phyloP scores from a whole-genome alignment of 768 basidiomycete genomes.

The Ramaria sp. region DNA sequence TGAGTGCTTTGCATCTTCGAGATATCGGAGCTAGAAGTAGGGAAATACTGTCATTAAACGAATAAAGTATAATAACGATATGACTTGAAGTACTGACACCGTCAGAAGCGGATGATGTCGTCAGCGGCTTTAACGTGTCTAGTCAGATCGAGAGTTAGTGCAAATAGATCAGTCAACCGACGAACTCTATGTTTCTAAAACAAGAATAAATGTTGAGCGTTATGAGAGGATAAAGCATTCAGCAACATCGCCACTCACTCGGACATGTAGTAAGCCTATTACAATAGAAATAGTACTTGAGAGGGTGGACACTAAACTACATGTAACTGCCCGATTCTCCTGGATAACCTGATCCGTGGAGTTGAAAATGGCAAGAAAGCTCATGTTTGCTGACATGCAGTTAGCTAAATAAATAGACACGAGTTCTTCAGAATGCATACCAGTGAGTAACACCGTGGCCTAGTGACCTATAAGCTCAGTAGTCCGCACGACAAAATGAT shows the following conservation, averaged over 20 bases:
- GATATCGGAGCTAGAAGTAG: not conserved
- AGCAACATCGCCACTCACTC: not conserved
- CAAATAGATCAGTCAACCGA: not conserved
- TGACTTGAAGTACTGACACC: not conserved
- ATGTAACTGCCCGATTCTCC: slow-evolving; percentile 1
- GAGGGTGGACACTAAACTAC: slow-evolving; percentile 2
- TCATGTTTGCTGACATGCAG: not conserved
- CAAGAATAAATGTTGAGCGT: not conserved
- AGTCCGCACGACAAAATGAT: not conserved
- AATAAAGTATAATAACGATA: not conserved
- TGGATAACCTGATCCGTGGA: not conserved
- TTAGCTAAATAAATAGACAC: no score
- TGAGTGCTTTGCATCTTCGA: not conserved
- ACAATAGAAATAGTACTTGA: slow-evolving; percentile 1
- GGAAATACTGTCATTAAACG: not conserved
- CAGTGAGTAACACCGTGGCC: slow-evolving; percentile 1
- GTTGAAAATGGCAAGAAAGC: slow-evolving; percentile 5
- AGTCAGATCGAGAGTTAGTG: not conserved
- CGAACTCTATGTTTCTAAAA: slow-evolving; percentile 4
- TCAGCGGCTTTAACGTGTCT: not conserved
- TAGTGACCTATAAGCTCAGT: not conserved
- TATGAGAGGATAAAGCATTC: not conserved
- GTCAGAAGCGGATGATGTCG: not conserved
- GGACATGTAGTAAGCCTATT: not conserved
- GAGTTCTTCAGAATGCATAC: not conserved